Evolutionary conservation across 1,139 yeast species (phyloP), one percentile per base, ranked within the genome.

Genomic region (Candida gigantensis): DNA sequence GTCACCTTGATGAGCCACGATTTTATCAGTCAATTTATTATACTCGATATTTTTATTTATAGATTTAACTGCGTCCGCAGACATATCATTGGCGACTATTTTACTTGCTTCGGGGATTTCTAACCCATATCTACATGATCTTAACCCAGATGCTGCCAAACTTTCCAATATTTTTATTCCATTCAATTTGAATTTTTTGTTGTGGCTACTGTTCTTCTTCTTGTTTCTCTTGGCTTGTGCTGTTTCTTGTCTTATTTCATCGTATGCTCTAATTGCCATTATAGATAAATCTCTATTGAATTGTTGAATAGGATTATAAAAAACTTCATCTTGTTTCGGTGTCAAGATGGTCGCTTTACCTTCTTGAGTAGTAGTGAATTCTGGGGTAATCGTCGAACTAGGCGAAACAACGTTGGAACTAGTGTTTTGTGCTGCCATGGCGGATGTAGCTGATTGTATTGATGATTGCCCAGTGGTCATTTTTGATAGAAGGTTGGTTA

Each of bases 261-360:
- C 73, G 90, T 95, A 92, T 1, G 97, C 95, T 41, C 81, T 76
- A 46, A 92, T 90, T 7, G 88, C 90, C 52, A 85, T 68, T 5
- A 87, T 84, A 44, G 96, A 85, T 36, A 92, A 65, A 57, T 92
- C 99, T 51, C 99, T 74, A 58, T 92, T 92, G 62, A 90, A 92
- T 60, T 90, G 97, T 61, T 92, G 99, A 42, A 92, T 86, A 5
- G 95, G 97, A 56, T 92, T 92, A 65, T 94, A 92, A 55, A 92
- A 92, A 8, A 92, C 98, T 49, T 82, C 83, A 42, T 83, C 83
- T 51, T 79, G 77, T 53, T 82, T 77, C 4, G 95, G 92, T 42
- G 84, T 84, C 33, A 88, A 68, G 38, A 90, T 81, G 20, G 79
- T 75, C 5, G 97, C 96, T 42, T 74, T 68, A 2, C 97, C 97